These are phyloP conservation scores for Conticribra weissflogii DNA, from an alignment of 108 stramenopile genomes.

Conservation along the genomic window DNA sequence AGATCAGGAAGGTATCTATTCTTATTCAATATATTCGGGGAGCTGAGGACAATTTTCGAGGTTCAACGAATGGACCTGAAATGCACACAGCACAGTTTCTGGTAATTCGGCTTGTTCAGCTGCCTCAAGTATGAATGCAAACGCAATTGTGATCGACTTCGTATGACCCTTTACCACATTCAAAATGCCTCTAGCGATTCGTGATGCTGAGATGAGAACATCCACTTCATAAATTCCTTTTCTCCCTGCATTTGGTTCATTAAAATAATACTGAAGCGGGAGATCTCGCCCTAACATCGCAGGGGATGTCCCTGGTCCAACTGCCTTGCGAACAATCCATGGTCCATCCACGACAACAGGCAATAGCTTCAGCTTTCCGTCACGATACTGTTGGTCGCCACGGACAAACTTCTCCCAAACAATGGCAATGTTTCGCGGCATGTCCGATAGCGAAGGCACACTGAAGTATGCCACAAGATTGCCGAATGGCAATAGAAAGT, in stretches of 20 bases:
- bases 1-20: too few species aligned
- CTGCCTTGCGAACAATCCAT: constrained; percentile 90
- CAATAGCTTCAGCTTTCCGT: constrained; percentile 84
- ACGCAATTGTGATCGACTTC: constrained; percentile 77
- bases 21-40: constrained; percentile 52
- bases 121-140: constrained; percentile 92
- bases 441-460: constrained; percentile 66
- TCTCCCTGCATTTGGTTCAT: constrained; percentile 43
- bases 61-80: constrained; percentile 78
- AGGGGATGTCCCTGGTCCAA: constrained; percentile 87
- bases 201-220: constrained; percentile 81
- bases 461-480: constrained; percentile 89
- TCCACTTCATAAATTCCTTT: constrained; percentile 88
- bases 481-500: constrained; percentile 90
- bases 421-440: constrained; percentile 62
- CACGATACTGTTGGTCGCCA: constrained; percentile 88
- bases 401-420: constrained; percentile 81
- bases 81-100: constrained; percentile 80
- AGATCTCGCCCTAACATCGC: constrained; percentile 87
- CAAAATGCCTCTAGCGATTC: constrained; percentile 87
- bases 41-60: constrained; percentile 84
- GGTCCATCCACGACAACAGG: constrained; percentile 90
- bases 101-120: constrained; percentile 78
- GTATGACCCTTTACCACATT: constrained; percentile 89
- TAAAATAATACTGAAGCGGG: constrained; percentile 88